phyloP scores from a whole-genome alignment of 495 filamentous ascomycete species.

The Tuber brumale region DNA sequence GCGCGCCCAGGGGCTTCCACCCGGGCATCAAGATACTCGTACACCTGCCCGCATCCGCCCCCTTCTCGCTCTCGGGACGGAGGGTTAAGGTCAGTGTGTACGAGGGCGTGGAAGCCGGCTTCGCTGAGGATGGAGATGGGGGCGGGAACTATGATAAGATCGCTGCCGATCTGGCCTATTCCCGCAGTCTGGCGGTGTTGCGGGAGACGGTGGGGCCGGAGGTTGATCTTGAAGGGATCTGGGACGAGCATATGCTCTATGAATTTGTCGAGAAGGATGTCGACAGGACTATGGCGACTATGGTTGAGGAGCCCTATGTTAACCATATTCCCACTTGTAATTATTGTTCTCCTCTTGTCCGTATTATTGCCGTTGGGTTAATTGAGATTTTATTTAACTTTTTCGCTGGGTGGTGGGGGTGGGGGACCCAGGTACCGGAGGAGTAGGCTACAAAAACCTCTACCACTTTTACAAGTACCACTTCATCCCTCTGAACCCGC shows the following conservation, averaged over 20 bases:
- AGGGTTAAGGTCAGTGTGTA: slow-evolving; percentile 44
- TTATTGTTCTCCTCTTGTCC: slow-evolving; percentile 43
- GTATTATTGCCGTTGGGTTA: slow-evolving; percentile 29
- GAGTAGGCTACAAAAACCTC: slow-evolving; percentile 62
- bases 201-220: slow-evolving; percentile 39
- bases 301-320: slow-evolving; percentile 56
- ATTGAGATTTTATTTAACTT: slow-evolving; percentile 27
- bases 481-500: slow-evolving; percentile 66
- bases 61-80: slow-evolving; percentile 42
- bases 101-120: slow-evolving; percentile 50
- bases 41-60: slow-evolving; percentile 49
- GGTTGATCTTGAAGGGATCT: slow-evolving; percentile 55
- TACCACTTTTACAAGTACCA: slow-evolving; percentile 65
- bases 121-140: slow-evolving; percentile 51
- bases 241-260: slow-evolving; percentile 54
- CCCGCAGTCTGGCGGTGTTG: slow-evolving; percentile 49
- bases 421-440: slow-evolving; percentile 51
- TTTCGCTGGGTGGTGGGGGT: background rate
- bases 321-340: slow-evolving; percentile 52
- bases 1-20: slow-evolving; percentile 42
- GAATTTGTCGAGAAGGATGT: slow-evolving; percentile 53
- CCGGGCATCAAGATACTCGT: slow-evolving; percentile 48
- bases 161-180: slow-evolving; percentile 52
- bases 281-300: slow-evolving; percentile 54
- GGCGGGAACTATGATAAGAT: slow-evolving; percentile 51